Percentiles rank a stretch among this genome's conserved stretches.
Evolutionary conservation across 768 basidiomycete genomes (phyloP).

Genomic region (Phanerochaete sordida): DNA sequence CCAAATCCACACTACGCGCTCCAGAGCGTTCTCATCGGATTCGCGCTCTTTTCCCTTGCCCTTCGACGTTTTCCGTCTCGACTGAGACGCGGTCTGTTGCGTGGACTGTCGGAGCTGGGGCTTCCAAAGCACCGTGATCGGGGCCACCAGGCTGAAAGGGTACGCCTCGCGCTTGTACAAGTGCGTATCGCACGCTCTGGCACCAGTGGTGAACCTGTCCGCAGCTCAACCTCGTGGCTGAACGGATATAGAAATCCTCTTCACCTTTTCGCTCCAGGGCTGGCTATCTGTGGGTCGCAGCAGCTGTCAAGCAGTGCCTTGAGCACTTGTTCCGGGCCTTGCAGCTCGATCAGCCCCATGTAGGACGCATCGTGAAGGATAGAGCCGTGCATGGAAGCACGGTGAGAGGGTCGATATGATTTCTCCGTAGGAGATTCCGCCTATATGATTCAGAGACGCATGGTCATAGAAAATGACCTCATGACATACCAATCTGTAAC

Average conservation of each 20-base stretch:
- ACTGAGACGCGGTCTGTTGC: not conserved
- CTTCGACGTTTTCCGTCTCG: constrained; percentile 18
- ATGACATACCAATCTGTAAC: constrained; percentile 72
- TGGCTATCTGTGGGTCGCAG: constrained; percentile 61
- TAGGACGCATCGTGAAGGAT: constrained; percentile 93
- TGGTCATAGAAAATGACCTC: too few species aligned
- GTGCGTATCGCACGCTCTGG: constrained; percentile 61
- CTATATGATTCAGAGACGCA: constrained; percentile 33
- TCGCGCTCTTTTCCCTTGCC: constrained; percentile 30
- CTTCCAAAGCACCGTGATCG: constrained; percentile 73
- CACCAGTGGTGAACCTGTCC: constrained; percentile 60
- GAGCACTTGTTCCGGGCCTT: constrained; percentile 57
- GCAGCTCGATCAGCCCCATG: constrained; percentile 68
- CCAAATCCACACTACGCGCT: constrained; percentile 67
- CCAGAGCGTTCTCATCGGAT: constrained; percentile 7
- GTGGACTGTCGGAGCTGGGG: constrained; percentile 25
- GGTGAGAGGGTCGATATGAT: constrained; percentile 85
- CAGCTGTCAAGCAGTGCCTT: constrained; percentile 47
- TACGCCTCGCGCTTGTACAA: constrained; percentile 61
- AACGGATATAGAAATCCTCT: constrained; percentile 4
- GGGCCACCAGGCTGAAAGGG: constrained; percentile 69
- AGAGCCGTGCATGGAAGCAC: constrained; percentile 79
- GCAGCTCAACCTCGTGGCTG: too few species aligned
- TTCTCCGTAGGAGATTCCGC: constrained; percentile 89
- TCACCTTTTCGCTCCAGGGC: constrained; percentile 62